Conservation (phyloP, 345 rosid species). For the Salix arbutifolia region DNA sequence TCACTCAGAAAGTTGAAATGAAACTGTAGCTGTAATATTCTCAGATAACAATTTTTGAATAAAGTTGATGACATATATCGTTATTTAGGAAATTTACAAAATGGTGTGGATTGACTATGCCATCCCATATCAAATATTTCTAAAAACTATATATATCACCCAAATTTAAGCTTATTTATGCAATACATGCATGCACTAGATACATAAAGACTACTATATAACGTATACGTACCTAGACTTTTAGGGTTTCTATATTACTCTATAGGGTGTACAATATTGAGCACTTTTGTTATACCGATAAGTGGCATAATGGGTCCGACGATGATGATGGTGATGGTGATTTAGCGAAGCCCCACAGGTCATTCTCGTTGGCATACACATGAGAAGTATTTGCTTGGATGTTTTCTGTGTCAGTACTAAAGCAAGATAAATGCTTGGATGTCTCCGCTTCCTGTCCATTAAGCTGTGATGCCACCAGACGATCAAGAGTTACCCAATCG, state of each 20-base stretch:
- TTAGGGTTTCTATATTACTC: neutral
- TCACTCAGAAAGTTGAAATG: neutral
- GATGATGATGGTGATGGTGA: constrained; percentile 52
- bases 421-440: constrained; percentile 41
- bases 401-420: constrained; percentile 28
- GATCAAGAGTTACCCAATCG: constrained; percentile 80
- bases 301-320: constrained; percentile 43
- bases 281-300: constrained; percentile 47
- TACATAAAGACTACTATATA: neutral
- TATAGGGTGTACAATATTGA: neutral
- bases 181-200: neutral
- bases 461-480: constrained; percentile 90
- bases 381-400: constrained; percentile 18
- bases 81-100: neutral
- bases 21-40: neutral
- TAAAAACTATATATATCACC: neutral
- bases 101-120: constrained; percentile 5
- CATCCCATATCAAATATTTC: constrained; percentile 8
- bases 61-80: constrained; percentile 10
- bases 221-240: neutral
- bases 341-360: constrained; percentile 65
- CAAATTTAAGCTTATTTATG: constrained; percentile 5
- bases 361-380: constrained; percentile 34
- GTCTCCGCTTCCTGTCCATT: constrained; percentile 48
- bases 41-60: neutral